Evolutionary conservation across 1,139 yeast species (phyloP), one percentile per base, ranked within the genome.

Genomic region (Geotrichum aggregatum): DNA sequence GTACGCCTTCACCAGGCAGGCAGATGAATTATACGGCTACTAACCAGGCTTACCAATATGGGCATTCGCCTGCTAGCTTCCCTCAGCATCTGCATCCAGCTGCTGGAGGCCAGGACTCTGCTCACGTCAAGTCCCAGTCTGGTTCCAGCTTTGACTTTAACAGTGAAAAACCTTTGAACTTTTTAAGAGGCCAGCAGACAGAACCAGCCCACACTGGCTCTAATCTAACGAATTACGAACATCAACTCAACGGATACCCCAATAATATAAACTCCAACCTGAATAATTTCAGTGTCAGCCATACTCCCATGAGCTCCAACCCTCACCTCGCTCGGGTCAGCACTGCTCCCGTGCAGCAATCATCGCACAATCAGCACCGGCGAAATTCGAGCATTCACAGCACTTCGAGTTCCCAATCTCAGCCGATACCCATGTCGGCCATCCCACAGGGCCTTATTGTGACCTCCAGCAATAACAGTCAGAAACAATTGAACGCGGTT

Each of bases 131-230:
- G 14, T 18, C 30, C 22, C 7, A 18, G 22, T 46, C 44, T 11
- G 44, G 39, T 21, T 33, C 43, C 1, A 48, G 52, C 38, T 42
- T 48, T 42, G 47, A 48, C 43, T 48, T 42, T 19, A 38, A 19
- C 35, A 6, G 10, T 16, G 49, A 46, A 19, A 26, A 40, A 22
- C 31, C 36, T 2, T 28, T 24, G 28, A 8, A 10, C 5, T 7
- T n/a, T 21, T 38, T 13, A 8, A 22, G 13, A 45, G 6, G 19
- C 10, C 43, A 28, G 18, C 28, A 24, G 8, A 8, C 8, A 5
- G 28, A 24, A 8, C 36, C 24, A 19, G 26, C 36, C 7, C n/a
- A 18, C 33, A 14, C 11, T 16, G 45, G 45, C n/a, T n/a, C 24
- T 14, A 42, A 42, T 42, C 30, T 42, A 3, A 42, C 45, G 45